Conservation (phyloP, 805 yeast genomes). For the Candida pseudofarinosa region DNA sequence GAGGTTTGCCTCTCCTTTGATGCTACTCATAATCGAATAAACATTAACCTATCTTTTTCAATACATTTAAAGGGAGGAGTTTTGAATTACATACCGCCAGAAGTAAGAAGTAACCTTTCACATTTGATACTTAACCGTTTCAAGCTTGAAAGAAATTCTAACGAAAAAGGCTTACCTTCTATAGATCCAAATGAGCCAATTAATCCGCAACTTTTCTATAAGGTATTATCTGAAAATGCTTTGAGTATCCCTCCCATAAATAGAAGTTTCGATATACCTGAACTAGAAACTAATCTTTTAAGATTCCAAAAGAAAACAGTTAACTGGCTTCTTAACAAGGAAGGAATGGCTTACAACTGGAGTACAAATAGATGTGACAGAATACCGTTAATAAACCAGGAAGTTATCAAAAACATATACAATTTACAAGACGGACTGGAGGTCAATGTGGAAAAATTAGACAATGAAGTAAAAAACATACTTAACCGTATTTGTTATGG, state of each 20-base stretch:
- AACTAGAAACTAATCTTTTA: slow-evolving; percentile 40
- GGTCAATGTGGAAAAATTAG: slow-evolving; percentile 11
- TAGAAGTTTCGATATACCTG: slow-evolving; percentile 32
- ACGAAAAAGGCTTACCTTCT: not conserved
- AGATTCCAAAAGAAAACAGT: slow-evolving; percentile 54
- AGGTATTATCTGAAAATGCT: slow-evolving; percentile 45
- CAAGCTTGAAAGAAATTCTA: not conserved
- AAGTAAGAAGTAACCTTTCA: slow-evolving; percentile 7
- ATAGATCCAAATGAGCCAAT: slow-evolving; percentile 15
- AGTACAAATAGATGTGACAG: slow-evolving; percentile 17
- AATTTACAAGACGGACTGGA: slow-evolving; percentile 2
- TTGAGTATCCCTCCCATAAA: slow-evolving; percentile 14
- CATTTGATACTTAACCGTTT: not conserved
- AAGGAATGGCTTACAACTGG: slow-evolving; percentile 38
- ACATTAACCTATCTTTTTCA: slow-evolving; percentile 10
- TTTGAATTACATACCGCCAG: slow-evolving; percentile 14
- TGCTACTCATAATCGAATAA: slow-evolving; percentile 7
- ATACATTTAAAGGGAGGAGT: slow-evolving; percentile 15
- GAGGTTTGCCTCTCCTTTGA: slow-evolving; percentile 10
- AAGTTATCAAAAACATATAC: not conserved
- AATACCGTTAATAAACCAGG: slow-evolving; percentile 14
- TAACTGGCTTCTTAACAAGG: slow-evolving; percentile 53
- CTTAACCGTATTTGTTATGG: slow-evolving; percentile 50
- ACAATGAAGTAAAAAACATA: slow-evolving; percentile 19
- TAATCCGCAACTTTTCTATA: slow-evolving; percentile 44